phyloP scores from a whole-genome alignment of 768 basidiomycete genomes.

The Mycena haematopus region DNA sequence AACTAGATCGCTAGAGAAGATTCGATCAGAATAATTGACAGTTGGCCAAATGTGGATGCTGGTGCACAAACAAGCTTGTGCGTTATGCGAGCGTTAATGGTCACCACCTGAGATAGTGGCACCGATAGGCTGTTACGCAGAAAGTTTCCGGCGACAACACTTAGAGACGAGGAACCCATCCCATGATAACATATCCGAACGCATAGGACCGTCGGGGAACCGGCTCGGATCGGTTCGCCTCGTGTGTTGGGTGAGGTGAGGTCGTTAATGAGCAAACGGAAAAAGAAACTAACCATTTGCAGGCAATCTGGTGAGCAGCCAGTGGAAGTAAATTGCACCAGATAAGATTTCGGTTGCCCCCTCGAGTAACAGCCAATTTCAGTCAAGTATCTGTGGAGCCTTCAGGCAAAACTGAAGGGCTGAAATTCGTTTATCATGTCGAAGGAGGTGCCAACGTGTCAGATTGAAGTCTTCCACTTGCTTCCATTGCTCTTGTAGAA shows the following conservation, averaged over 20 bases:
- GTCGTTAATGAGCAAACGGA: background rate
- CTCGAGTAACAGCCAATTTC: background rate
- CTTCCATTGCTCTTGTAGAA: background rate
- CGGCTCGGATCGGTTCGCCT: conserved; percentile 25
- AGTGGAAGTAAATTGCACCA: conserved; percentile 2
- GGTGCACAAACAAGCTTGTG: conserved; percentile 7
- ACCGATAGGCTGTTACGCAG: conserved; percentile 18
- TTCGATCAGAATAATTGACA: conserved; percentile 27
- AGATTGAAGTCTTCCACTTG: background rate
- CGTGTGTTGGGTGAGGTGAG: conserved; percentile 13
- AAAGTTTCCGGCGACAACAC: background rate
- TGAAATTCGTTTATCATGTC: background rate
- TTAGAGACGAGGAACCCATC: background rate
- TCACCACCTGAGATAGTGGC: conserved; percentile 1
- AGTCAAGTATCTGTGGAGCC: background rate
- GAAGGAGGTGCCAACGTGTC: background rate
- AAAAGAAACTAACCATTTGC: conserved; percentile 14
- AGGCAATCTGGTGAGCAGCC: conserved; percentile 22
- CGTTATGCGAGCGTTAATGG: conserved; percentile 4
- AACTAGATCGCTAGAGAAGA: conserved; percentile 25
- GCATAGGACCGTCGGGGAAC: conserved; percentile 19
- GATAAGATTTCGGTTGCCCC: background rate
- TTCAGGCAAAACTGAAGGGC: background rate
- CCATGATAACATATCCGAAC: conserved; percentile 3
- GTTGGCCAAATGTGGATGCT: conserved; percentile 11